phyloP scores from a whole-genome alignment of 257 asterid genomes.

The Nicotiana attenuata region DNA sequence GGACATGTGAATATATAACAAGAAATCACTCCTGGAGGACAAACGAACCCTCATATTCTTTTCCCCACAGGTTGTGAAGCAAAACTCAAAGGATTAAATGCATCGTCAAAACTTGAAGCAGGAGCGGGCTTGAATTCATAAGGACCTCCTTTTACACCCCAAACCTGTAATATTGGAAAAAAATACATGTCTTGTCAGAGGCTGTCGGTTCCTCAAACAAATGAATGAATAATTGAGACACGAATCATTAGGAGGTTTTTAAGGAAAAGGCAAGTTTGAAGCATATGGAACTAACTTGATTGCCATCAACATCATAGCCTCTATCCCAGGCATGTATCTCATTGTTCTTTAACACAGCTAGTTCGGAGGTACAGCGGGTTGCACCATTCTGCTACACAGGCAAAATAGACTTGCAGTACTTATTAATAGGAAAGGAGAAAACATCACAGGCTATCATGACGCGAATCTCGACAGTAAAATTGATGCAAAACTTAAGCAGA shows the following conservation, averaged over 20 bases:
- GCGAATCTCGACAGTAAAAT: neutral
- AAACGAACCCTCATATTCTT: constrained; percentile 54
- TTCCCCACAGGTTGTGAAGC: constrained; percentile 47
- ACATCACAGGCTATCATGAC: neutral
- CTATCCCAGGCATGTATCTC: constrained; percentile 92
- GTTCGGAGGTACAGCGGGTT: constrained; percentile 35
- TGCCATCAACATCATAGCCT: constrained; percentile 81
- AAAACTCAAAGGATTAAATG: constrained; percentile 46
- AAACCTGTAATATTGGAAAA: constrained; percentile 51
- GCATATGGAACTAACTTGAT: constrained; percentile 49
- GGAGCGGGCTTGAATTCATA: constrained; percentile 91
- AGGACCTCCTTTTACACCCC: constrained; percentile 92
- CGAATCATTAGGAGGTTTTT: neutral
- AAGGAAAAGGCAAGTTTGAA: neutral
- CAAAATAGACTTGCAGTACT: constrained; percentile 1
- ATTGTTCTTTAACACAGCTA: constrained; percentile 69
- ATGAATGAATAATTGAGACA: neutral
- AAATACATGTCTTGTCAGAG: neutral
- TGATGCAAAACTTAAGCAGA: neutral
- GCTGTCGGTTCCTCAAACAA: neutral
- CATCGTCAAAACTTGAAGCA: constrained; percentile 56
- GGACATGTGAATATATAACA: neutral
- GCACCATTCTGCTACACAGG: constrained; percentile 34
- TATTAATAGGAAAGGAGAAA: constrained; percentile 2
- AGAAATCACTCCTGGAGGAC: constrained; percentile 57